Base-by-base conservation (phyloP, 1,284 basidiomycete genomes). In the Apiotrichum siamense region DNA sequence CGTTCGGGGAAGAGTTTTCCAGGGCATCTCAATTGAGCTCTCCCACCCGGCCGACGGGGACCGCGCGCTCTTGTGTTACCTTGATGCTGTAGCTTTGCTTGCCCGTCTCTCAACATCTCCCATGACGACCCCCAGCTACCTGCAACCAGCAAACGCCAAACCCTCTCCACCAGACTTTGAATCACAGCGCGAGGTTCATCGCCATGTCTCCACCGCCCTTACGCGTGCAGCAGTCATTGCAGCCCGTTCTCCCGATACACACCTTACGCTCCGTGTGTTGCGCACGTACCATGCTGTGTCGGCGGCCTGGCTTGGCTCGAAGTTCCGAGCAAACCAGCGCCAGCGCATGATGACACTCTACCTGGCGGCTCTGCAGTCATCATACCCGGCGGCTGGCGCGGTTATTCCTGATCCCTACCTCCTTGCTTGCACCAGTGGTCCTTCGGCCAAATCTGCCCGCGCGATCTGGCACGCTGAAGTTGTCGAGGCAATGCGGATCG, bases 261-360 rank as follows among this genome's bases (percentile, higher is more conserved):
- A 48, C 17, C 35, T 43, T 25, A 64, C 63, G 80, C 27, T 70
- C 7, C 85, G 82, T 79, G 77, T 77, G 7, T 78, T 85, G 63
- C 78, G 87, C 54, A 77, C 81, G 77, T 68, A 73, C 69, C 88
- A 89, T 64, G 77, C 78, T 24, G 69, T 79, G 4, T 83, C 81
- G 55, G 66, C 78, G 2, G 79, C 80, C 57, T 92, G 88, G 88
- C 12, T 17, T 1, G 84, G 86, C 2, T 70, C 85, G 0, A 77
- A 75, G 2, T 93, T 91, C 70, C 79, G 86, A 12, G 77, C 87
- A 15, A 75, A 75, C 11, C 86, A 90, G 65, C 81, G 88, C 7
- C 83, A 83, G 6, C 80, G 81, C 1, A 76, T 90, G 41, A 79
- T 82, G 15, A 75, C 79, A 7, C 75, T 93, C 5, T 83, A 88